Evolutionary conservation across 495 filamentous ascomycete species (phyloP).

Genomic region (Aspergillus coremiiformis): DNA sequence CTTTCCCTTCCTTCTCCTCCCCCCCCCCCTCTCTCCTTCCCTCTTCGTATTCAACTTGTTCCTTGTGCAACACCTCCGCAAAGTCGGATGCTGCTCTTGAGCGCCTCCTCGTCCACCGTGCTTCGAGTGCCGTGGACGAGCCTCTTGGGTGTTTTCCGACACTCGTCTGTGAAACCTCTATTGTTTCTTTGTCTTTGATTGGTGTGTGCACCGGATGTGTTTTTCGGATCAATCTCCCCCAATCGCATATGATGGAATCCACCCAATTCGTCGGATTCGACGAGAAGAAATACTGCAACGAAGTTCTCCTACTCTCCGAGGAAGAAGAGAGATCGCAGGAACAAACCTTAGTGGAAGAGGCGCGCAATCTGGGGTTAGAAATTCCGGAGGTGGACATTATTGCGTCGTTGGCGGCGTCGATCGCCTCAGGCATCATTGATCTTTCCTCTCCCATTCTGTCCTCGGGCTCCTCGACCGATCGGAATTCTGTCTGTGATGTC

Average conservation of each 20-base stretch:
- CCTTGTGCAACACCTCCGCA: slow-evolving; percentile 6
- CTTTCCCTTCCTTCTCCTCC: slow-evolving; percentile 7
- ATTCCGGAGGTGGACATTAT: slow-evolving; percentile 32
- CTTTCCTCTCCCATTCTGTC: slow-evolving; percentile 32
- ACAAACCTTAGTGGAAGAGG: slow-evolving; percentile 34
- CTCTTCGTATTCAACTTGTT: neutral
- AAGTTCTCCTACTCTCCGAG: slow-evolving; percentile 32
- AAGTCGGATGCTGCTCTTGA: slow-evolving; percentile 33
- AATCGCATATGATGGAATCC: slow-evolving; percentile 17
- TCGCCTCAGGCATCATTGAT: slow-evolving; percentile 33
- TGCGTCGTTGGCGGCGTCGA: slow-evolving; percentile 36
- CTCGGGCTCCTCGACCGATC: slow-evolving; percentile 34
- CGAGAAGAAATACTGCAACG: slow-evolving; percentile 33
- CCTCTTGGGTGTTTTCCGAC: slow-evolving; percentile 15
- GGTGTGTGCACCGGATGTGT: slow-evolving; percentile 9
- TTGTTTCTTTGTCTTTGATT: neutral
- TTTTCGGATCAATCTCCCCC: slow-evolving; percentile 1
- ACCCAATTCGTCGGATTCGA: slow-evolving; percentile 16
- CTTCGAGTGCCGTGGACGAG: slow-evolving; percentile 33
- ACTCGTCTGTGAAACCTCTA: slow-evolving; percentile 5
- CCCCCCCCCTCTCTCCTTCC: neutral
- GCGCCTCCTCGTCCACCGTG: slow-evolving; percentile 32
- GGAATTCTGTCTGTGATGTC: slow-evolving; percentile 28
- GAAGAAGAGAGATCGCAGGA: slow-evolving; percentile 32
- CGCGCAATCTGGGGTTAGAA: slow-evolving; percentile 33